Evolutionary conservation across 2,329 filamentous ascomycete species (phyloP), one percentile per base, ranked within the genome.

Genomic region (Fusarium napiforme): DNA sequence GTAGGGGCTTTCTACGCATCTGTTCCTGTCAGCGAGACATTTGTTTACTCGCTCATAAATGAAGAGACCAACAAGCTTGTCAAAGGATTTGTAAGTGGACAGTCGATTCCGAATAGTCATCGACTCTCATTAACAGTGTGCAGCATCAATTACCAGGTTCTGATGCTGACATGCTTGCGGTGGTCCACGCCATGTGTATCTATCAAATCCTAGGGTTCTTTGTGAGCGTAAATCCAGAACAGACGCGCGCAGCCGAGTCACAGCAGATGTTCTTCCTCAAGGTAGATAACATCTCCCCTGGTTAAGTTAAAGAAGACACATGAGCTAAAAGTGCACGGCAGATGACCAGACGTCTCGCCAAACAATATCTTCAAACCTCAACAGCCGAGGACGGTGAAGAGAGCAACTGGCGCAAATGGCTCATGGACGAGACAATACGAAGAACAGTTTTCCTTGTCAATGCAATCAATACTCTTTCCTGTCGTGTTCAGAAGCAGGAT

Each of bases 61-160:
- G 49, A 53, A 3, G 49, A 53, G 32, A 53, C 32, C 2, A 53
- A 26, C 4, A 53, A 53, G 18, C 49, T 53, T 21, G 49, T 53
- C 3, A 53, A 36, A 37, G 49, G 49, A 36, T 53, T 53, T 53
- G 32, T 53, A 21, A 53, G 49, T 53, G 5, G 15, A 21, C 4
- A 2, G 9, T 6, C n/a, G 9, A 10, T 3, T 0, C 2, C 1
- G 2, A 19, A 4, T 23, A 34, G 11, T 19, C 11, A 15, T 7
- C 1, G 1, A 19, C 4, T 19, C 9, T 2, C 23, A 26, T 2
- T 53, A 21, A 53, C n/a, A 26, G 6, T 26, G 18, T 53, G 9
- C 9, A 53, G 49, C 49, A 53, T 9, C 49, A 53, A 36, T 3
- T 36, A 3, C 49, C 49, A 5, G n/a, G 49, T 19, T 37, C 49